These are phyloP conservation scores for Arctium minus DNA, from an alignment of 129 eudicot genomes.

Conservation along the genomic window DNA sequence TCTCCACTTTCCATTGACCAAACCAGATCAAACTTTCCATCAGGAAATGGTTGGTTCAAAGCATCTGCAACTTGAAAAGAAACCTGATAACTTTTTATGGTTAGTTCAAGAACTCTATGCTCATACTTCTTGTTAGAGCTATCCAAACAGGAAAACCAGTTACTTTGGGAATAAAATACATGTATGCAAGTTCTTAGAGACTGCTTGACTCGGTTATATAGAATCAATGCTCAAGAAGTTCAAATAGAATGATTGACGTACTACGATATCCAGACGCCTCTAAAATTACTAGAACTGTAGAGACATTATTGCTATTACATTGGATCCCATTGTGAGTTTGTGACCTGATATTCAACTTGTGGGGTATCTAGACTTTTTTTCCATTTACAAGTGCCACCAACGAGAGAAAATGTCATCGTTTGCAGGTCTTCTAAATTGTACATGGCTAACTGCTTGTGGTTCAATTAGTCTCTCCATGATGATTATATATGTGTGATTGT, in stretches of 20 bases:
- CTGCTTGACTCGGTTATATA: background rate
- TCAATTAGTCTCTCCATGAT: background rate
- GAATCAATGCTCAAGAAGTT: background rate
- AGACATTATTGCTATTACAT: background rate
- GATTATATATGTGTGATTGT: background rate
- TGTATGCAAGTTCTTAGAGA: background rate
- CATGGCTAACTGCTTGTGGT: background rate
- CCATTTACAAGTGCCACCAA: background rate
- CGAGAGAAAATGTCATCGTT: background rate
- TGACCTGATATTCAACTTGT: background rate
- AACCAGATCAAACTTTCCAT: conserved; percentile 80
- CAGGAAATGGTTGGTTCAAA: conserved; percentile 78
- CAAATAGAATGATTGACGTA: background rate
- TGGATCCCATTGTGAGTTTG: background rate
- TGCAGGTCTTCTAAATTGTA: background rate
- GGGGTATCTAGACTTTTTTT: background rate
- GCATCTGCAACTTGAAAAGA: conserved; percentile 96
- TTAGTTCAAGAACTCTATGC: conserved; percentile 17
- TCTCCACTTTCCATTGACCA: conserved; percentile 99
- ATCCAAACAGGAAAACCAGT: background rate
- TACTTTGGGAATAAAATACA: background rate
- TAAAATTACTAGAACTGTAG: background rate
- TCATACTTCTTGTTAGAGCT: background rate
- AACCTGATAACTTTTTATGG: conserved; percentile 43
- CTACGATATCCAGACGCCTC: background rate